These are phyloP conservation scores for Calonectria honghensis DNA, from an alignment of 2,329 filamentous ascomycete species.

Conservation along the genomic window DNA sequence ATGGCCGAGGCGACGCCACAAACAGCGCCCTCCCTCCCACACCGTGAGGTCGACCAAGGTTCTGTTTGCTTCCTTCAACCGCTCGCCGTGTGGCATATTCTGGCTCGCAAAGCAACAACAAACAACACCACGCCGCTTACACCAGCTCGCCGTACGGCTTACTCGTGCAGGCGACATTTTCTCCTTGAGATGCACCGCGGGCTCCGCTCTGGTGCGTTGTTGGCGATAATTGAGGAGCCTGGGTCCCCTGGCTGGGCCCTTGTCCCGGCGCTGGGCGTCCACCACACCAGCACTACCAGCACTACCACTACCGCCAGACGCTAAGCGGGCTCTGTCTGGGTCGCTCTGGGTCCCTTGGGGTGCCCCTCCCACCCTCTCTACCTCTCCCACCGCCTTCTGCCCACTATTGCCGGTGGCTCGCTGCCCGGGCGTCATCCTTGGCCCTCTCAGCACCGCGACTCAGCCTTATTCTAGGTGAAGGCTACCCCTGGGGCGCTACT, in stretches of 20 bases:
- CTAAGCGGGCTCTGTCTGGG: conserved; percentile 31
- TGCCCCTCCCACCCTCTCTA: background rate
- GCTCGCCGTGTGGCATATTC: background rate
- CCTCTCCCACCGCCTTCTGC: conserved; percentile 16
- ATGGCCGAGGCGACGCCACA: conserved; percentile 11
- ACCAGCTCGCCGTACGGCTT: conserved; percentile 30
- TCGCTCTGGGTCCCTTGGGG: background rate
- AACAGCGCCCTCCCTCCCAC: background rate
- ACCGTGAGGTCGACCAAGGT: background rate
- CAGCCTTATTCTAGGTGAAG: conserved; percentile 54
- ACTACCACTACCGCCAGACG: conserved; percentile 39
- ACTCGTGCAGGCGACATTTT: conserved; percentile 32
- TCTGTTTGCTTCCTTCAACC: conserved; percentile 7
- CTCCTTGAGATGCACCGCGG: conserved; percentile 38
- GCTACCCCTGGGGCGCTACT: conserved; percentile 38
- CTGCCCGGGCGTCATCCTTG: conserved; percentile 49
- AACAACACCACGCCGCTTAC: conserved; percentile 21
- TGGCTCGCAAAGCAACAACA: background rate
- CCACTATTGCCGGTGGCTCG: conserved; percentile 37
- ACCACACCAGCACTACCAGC: conserved; percentile 46
- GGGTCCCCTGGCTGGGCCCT: conserved; percentile 43
- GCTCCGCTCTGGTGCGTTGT: conserved; percentile 47
- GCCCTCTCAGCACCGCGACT: conserved; percentile 48
- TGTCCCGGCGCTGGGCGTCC: conserved; percentile 27
- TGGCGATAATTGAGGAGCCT: conserved; percentile 48